Conservation (phyloP, 2,329 filamentous ascomycete genomes). For the Boeremia exigua region DNA sequence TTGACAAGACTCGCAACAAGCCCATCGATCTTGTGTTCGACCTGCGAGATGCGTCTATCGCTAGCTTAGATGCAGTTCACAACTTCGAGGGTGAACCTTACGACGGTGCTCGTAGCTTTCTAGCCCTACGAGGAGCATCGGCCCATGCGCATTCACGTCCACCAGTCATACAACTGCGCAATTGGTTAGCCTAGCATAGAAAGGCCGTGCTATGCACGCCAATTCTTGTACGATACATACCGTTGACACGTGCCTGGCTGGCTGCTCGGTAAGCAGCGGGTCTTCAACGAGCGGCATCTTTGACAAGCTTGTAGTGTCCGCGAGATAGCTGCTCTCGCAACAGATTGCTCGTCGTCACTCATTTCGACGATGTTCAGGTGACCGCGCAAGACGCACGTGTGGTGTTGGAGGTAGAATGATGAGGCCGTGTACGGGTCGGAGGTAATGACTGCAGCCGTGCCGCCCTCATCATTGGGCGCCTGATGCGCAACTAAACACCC, state of each 20-base stretch:
- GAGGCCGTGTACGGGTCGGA: constrained; percentile 7
- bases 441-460: background rate
- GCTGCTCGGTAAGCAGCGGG: constrained; percentile 41
- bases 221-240: constrained; percentile 18
- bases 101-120: constrained; percentile 41
- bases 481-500: background rate
- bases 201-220: background rate
- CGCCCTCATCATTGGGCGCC: background rate
- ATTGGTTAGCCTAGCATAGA: background rate
- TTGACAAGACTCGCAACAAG: constrained; percentile 41
- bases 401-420: background rate
- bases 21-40: constrained; percentile 46
- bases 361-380: constrained; percentile 17
- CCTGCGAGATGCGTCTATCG: constrained; percentile 42
- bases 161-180: constrained; percentile 31
- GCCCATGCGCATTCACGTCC: constrained; percentile 43
- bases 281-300: constrained; percentile 43
- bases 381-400: background rate
- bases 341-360: constrained; percentile 31
- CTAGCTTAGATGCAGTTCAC: background rate
- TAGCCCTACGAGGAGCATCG: constrained; percentile 35
- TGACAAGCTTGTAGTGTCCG: constrained; percentile 44
- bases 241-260: constrained; percentile 38
- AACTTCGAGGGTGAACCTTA: constrained; percentile 21
- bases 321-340: constrained; percentile 14